phyloP scores from a whole-genome alignment of 139 green algal genomes.

The Tetraselmis striata region DNA sequence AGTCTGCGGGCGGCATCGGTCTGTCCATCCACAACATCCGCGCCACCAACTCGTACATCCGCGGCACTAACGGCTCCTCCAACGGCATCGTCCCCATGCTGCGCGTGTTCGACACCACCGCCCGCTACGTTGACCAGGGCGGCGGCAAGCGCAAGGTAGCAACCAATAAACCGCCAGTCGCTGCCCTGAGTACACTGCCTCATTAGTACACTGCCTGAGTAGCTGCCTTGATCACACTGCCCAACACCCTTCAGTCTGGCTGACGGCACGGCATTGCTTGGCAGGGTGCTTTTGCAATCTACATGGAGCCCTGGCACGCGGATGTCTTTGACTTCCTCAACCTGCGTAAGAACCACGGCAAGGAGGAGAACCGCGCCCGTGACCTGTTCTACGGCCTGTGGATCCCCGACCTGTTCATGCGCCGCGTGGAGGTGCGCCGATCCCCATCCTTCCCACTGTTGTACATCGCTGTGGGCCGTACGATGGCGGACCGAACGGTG shows the following conservation, averaged over 20 bases:
- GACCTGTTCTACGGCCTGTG: conserved; percentile 99
- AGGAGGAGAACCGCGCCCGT: conserved; percentile 84
- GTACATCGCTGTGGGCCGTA: too few species aligned
- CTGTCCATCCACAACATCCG: conserved; percentile 96
- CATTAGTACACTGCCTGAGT: too few species aligned
- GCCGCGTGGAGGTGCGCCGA: conserved; percentile 60
- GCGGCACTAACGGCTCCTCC: conserved; percentile 94
- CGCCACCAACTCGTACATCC: conserved; percentile 88
- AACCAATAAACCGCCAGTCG: too few species aligned
- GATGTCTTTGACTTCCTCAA: conserved; percentile 98
- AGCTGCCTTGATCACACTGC: too few species aligned
- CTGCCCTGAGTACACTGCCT: too few species aligned
- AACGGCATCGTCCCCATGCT: conserved; percentile 99
- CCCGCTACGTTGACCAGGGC: conserved; percentile 82
- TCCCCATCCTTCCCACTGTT: too few species aligned
- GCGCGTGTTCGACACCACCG: conserved; percentile 98
- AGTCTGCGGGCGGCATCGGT: conserved; percentile 92
- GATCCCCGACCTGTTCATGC: conserved; percentile 97
- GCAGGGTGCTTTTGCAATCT: conserved; percentile 86
- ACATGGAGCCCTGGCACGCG: conserved; percentile 97
- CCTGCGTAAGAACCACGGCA: conserved; percentile 98
- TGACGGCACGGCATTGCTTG: too few species aligned
- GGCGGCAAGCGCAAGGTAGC: conserved; percentile 96
- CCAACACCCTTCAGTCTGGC: too few species aligned
- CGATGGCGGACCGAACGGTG: too few species aligned